These are phyloP conservation scores for Thelonectria discophora DNA, from an alignment of 2,329 filamentous ascomycete genomes.

Conservation along the genomic window DNA sequence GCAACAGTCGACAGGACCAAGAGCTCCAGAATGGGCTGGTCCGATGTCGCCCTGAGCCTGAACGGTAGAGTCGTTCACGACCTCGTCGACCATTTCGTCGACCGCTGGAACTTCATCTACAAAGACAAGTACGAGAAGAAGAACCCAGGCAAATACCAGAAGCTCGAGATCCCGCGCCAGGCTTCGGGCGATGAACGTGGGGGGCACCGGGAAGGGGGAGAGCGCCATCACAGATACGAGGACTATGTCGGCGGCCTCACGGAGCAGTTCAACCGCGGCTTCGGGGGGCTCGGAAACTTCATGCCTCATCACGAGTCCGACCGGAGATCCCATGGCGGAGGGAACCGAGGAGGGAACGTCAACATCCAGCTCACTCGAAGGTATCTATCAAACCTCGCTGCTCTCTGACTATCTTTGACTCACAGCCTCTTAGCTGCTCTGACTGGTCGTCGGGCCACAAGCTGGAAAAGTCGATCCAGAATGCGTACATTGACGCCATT, in stretches of 20 bases:
- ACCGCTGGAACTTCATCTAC: slow-evolving; percentile 92
- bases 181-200: neutral
- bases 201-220: slow-evolving; percentile 15
- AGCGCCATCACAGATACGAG: slow-evolving; percentile 34
- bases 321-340: slow-evolving; percentile 9
- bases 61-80: slow-evolving; percentile 79
- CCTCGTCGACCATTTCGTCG: slow-evolving; percentile 79
- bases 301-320: slow-evolving; percentile 47
- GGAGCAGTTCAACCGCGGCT: slow-evolving; percentile 53
- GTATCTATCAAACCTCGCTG: slow-evolving; percentile 38
- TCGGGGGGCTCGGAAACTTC: slow-evolving; percentile 52
- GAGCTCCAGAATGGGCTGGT: slow-evolving; percentile 91
- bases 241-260: slow-evolving; percentile 56
- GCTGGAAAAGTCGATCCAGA: slow-evolving; percentile 80
- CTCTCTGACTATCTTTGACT: neutral
- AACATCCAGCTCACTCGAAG: slow-evolving; percentile 63
- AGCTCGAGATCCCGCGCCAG: slow-evolving; percentile 28
- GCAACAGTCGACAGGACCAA: slow-evolving; percentile 74
- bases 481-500: slow-evolving; percentile 82
- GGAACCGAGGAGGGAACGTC: slow-evolving; percentile 32
- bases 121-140: slow-evolving; percentile 76
- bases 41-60: slow-evolving; percentile 82
- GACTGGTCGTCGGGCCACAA: slow-evolving; percentile 62
- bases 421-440: slow-evolving; percentile 50
- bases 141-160: slow-evolving; percentile 60